Percentiles rank a stretch among this genome's conserved stretches.
Evolutionary conservation across 306 rosid species (phyloP).

Genomic region (Cucurbita argyrosperma): DNA sequence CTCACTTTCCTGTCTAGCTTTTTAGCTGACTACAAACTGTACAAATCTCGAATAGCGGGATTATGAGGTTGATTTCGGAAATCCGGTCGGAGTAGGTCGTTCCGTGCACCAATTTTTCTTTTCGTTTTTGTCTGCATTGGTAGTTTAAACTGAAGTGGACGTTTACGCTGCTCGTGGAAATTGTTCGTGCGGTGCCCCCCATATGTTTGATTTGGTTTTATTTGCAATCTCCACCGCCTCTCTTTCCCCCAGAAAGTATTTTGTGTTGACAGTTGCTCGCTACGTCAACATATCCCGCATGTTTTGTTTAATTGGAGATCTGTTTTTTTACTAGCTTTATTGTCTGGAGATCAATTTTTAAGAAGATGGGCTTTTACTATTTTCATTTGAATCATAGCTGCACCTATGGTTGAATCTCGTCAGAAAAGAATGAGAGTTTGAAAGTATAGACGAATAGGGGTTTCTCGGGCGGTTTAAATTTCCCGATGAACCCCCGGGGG

Average conservation of each 20-base stretch:
- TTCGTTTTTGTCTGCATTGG: not conserved
- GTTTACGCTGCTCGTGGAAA: not conserved
- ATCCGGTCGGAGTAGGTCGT: not conserved
- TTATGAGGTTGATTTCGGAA: not conserved
- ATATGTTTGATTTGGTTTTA: not conserved
- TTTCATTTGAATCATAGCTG: not conserved
- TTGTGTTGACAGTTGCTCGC: not conserved
- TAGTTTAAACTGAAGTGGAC: not conserved
- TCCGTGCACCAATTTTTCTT: not conserved
- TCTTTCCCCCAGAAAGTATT: not conserved
- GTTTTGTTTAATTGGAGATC: not conserved
- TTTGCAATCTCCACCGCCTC: not conserved
- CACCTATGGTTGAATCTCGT: not conserved
- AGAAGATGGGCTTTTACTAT: not conserved
- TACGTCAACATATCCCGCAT: not conserved
- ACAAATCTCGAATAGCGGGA: not conserved
- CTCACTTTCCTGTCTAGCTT: not conserved
- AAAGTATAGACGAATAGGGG: not conserved
- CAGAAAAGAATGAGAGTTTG: not conserved
- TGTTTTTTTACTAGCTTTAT: not conserved
- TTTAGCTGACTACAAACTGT: conserved; percentile 1
- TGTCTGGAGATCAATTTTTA: not conserved
- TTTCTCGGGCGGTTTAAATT: not conserved
- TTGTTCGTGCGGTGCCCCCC: not conserved
- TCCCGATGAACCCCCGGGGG: not conserved